Evolutionary conservation across 495 filamentous ascomycete species (phyloP), one percentile per base, ranked within the genome.

Genomic region (Podospora pseudopauciseta): DNA sequence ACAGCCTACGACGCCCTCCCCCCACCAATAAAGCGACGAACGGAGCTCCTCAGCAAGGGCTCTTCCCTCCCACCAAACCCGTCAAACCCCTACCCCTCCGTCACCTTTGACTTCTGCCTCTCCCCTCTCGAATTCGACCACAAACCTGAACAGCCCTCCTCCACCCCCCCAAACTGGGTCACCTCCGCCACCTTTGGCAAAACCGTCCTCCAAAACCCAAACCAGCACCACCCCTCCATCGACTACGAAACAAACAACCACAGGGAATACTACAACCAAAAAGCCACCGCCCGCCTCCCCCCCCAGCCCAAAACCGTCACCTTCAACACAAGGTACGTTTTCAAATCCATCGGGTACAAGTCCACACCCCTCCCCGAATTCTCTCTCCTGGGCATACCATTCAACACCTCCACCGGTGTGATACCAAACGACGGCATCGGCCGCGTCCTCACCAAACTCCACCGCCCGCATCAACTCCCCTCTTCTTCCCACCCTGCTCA

Each of bases 291-390:
- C 6, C 72, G 82, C 39, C 76, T 81, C 5, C 85, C 85, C 1
- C 79, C 75, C 2, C 76, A 84, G 54, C 76, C 61, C 4, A 59
- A 80, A 20, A 63, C 20, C 1, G 67, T 91, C 3, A 81, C 84
- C 2, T 86, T 49, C 39, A 5, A 11, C 7, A 49, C 39, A 3
- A 5, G 15, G 2, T 49, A 49, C 92, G 4, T 82, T 86, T 97
- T 99, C 79, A 88, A 93, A 39, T 94, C 91, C 60, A 94, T 99
- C 62, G 95, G 95, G 6, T 99, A 99, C 80, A 91, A 91, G 66
- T 92, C 92, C 1, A 85, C 88, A 20, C 82, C 91, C 0, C 78
- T 98, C 11, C 86, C 88, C 1, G 93, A 92, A 3, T 89, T 97
- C 67, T 75, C 84, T 6, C 86, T 92, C n/a, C 77, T 95, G 0